phyloP scores from a whole-genome alignment of 805 yeast species.

The Clavispora vitiphila region DNA sequence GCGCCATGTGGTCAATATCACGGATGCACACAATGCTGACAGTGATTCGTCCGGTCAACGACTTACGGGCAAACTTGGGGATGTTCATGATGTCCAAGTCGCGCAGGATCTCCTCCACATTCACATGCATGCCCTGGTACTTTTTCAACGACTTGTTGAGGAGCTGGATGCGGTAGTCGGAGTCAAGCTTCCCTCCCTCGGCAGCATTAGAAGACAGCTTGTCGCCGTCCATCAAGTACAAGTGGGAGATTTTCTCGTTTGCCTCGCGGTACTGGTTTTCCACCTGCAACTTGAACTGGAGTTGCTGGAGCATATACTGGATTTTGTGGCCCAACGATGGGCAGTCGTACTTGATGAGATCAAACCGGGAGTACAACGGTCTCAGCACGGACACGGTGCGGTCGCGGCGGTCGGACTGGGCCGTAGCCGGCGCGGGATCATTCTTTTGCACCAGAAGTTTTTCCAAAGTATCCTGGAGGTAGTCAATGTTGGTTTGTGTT shows the following conservation, averaged over 20 bases:
- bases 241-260: slow-evolving; percentile 78
- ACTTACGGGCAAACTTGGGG: slow-evolving; percentile 73
- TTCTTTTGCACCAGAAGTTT: slow-evolving; percentile 44
- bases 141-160: slow-evolving; percentile 79
- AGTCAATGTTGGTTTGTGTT: slow-evolving; percentile 86
- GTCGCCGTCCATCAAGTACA: slow-evolving; percentile 90
- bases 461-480: slow-evolving; percentile 70
- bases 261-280: slow-evolving; percentile 93
- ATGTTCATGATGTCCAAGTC: slow-evolving; percentile 64
- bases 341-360: slow-evolving; percentile 85
- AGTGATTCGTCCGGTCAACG: slow-evolving; percentile 74
- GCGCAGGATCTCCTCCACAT: slow-evolving; percentile 59
- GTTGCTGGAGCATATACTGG: slow-evolving; percentile 90
- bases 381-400: slow-evolving; percentile 9
- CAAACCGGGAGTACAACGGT: slow-evolving; percentile 63
- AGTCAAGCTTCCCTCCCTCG: slow-evolving; percentile 78
- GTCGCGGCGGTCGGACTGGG: neutral
- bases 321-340: slow-evolving; percentile 93
- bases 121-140: slow-evolving; percentile 83
- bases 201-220: slow-evolving; percentile 81
- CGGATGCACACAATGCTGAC: slow-evolving; percentile 72
- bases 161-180: slow-evolving; percentile 78
- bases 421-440: slow-evolving; percentile 2
- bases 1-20: slow-evolving; percentile 89
- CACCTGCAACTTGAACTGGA: slow-evolving; percentile 89